Conservation (phyloP, 1,284 basidiomycete species). For the Heterobasidion annosum region DNA sequence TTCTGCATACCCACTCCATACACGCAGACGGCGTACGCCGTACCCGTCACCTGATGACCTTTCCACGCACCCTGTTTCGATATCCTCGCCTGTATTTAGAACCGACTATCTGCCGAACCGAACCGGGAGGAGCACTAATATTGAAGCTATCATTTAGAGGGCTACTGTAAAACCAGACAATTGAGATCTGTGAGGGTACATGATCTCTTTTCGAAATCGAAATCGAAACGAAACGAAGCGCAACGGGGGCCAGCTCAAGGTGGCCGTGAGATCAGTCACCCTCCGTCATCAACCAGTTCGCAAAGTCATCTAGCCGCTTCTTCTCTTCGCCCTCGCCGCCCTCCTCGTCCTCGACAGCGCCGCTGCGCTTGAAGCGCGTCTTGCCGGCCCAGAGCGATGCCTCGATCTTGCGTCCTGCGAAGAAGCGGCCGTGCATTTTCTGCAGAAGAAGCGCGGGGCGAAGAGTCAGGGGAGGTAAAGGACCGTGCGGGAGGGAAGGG, state of each 20-base stretch:
- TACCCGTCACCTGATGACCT: no score
- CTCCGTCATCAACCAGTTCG: conserved; percentile 76
- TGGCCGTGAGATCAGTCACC: conserved; percentile 39
- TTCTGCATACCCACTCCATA: no score
- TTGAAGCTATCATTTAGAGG: not conserved
- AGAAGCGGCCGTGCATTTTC: conserved; percentile 97
- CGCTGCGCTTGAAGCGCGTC: conserved; percentile 75
- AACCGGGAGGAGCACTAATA: not conserved
- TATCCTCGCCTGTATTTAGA: no score
- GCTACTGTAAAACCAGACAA: not conserved
- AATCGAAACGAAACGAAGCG: not conserved
- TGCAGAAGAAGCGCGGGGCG: conserved; percentile 19
- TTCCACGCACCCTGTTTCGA: no score
- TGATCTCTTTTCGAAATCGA: not conserved
- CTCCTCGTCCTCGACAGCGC: conserved; percentile 44
- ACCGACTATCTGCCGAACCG: not conserved
- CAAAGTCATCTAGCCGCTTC: conserved; percentile 81
- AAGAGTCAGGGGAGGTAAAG: not conserved
- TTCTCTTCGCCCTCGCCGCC: conserved; percentile 71
- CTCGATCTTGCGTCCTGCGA: conserved; percentile 77
- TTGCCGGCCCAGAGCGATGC: conserved; percentile 77
- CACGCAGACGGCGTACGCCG: no score
- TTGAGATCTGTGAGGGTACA: not conserved
- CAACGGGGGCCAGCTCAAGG: no score
- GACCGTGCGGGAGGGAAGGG: not conserved